Percentiles rank a stretch among this genome's conserved stretches.
These are phyloP conservation scores for Juglanconis oblonga DNA, from an alignment of 2,329 filamentous ascomycete genomes.

Conservation along the genomic window DNA sequence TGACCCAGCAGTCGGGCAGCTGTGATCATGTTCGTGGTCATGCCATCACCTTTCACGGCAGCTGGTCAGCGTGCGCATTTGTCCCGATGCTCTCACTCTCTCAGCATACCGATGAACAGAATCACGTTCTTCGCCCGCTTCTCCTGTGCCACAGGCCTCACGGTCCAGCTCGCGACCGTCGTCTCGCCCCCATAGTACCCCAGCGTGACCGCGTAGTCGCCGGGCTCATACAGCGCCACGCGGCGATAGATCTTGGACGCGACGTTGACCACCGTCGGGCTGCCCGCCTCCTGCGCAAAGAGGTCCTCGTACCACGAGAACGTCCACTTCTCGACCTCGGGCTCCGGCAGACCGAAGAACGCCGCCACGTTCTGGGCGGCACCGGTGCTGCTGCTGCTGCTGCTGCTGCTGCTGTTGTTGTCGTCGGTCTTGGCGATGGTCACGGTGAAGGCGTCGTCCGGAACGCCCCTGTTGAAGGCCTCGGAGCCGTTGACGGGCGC, in stretches of 20 bases:
- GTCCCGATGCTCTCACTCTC: too few relatives aligned
- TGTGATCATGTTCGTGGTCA: constrained; percentile 76
- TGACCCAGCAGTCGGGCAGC: constrained; percentile 79
- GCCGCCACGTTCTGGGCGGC: constrained; percentile 42
- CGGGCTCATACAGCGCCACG: constrained; percentile 73
- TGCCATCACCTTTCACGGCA: constrained; percentile 43
- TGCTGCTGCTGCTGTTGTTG: constrained; percentile 33
- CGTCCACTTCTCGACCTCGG: constrained; percentile 74
- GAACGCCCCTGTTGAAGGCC: constrained; percentile 64
- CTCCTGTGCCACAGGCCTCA: constrained; percentile 65
- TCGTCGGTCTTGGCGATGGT: constrained; percentile 66
- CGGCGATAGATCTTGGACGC: constrained; percentile 75
- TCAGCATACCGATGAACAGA: constrained; percentile 70
- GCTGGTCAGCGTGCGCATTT: not conserved
- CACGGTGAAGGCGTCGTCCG: constrained; percentile 73
- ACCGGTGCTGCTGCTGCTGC: constrained; percentile 38
- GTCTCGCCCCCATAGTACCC: constrained; percentile 70
- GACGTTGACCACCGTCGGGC: constrained; percentile 73
- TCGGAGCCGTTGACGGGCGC: constrained; percentile 79
- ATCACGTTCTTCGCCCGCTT: constrained; percentile 83
- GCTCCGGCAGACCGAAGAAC: constrained; percentile 69
- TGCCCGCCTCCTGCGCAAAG: constrained; percentile 69
- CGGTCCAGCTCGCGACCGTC: constrained; percentile 73
- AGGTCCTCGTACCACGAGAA: constrained; percentile 85
- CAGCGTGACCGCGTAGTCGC: constrained; percentile 73